phyloP scores from a whole-genome alignment of 1,139 yeast genomes.

The Scheffersomyces titani region DNA sequence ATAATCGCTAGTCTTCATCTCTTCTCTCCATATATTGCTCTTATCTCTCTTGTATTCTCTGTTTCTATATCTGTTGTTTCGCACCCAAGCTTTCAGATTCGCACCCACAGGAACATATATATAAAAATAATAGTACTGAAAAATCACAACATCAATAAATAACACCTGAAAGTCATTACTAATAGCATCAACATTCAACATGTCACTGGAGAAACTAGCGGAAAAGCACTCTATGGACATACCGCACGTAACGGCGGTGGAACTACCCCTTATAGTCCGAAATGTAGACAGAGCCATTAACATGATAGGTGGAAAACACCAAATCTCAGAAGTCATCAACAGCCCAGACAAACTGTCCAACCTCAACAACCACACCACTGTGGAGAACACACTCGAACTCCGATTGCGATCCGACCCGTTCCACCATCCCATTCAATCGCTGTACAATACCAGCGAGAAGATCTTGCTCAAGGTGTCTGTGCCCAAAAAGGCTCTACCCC shows the following conservation, averaged over 20 bases:
- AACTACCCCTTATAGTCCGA: slow-evolving; percentile 74
- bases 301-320: slow-evolving; percentile 76
- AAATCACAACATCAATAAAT: neutral
- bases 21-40: too few species aligned
- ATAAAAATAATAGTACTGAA: neutral
- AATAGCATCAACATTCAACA: neutral
- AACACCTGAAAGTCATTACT: neutral
- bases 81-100: neutral
- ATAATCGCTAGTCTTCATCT: too few species aligned
- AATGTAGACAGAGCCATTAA: slow-evolving; percentile 63
- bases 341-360: slow-evolving; percentile 17
- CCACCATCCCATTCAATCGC: slow-evolving; percentile 80
- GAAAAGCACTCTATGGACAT: slow-evolving; percentile 62
- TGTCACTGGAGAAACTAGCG: slow-evolving; percentile 28
- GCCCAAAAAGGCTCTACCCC: slow-evolving; percentile 53
- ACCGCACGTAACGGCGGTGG: slow-evolving; percentile 77
- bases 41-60: too few species aligned
- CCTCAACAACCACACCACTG: slow-evolving; percentile 10
- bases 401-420: slow-evolving; percentile 68
- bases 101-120: neutral
- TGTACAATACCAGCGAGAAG: slow-evolving; percentile 54
- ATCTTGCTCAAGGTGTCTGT: slow-evolving; percentile 68
- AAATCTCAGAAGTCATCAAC: slow-evolving; percentile 40
- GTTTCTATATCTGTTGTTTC: neutral
- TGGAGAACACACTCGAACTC: slow-evolving; percentile 54